Conservation (phyloP, 1,139 yeast species). For the Protomyces macrosporus region DNA sequence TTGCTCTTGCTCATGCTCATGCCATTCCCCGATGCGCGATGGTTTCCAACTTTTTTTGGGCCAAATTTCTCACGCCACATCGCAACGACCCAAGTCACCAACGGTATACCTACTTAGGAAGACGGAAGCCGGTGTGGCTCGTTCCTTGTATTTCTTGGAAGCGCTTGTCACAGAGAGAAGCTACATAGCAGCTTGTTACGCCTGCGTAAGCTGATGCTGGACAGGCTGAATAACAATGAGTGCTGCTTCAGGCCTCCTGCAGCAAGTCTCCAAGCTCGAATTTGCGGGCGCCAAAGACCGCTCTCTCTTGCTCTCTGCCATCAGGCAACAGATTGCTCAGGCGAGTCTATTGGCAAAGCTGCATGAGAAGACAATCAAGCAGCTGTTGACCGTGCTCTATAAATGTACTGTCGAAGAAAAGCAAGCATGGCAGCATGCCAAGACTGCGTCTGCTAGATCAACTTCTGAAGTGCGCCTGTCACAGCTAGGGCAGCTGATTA, state of each 20-base stretch:
- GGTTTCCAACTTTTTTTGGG: no score
- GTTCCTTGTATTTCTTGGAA: no score
- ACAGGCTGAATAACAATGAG: background rate
- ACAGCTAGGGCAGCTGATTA: background rate
- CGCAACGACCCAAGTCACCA: no score
- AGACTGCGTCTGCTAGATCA: background rate
- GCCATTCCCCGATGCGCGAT: no score
- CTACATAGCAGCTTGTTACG: no score
- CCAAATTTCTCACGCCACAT: no score
- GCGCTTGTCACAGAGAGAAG: no score
- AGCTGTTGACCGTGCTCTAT: background rate
- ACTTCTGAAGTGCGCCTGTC: background rate
- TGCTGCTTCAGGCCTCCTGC: background rate
- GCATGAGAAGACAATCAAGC: background rate
- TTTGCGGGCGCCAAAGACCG: background rate
- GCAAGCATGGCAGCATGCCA: background rate
- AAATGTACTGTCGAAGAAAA: background rate
- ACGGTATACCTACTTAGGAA: no score
- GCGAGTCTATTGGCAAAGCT: background rate
- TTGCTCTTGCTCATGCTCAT: no score
- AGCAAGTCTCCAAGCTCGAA: background rate
- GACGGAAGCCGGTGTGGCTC: no score
- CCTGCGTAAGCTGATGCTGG: no score
- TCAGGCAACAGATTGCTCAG: background rate
- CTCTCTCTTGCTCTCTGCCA: background rate